Evolutionary conservation across 345 rosid genomes (phyloP), one percentile per base, ranked within the genome.

Genomic region (Toxicodendron radicans): DNA sequence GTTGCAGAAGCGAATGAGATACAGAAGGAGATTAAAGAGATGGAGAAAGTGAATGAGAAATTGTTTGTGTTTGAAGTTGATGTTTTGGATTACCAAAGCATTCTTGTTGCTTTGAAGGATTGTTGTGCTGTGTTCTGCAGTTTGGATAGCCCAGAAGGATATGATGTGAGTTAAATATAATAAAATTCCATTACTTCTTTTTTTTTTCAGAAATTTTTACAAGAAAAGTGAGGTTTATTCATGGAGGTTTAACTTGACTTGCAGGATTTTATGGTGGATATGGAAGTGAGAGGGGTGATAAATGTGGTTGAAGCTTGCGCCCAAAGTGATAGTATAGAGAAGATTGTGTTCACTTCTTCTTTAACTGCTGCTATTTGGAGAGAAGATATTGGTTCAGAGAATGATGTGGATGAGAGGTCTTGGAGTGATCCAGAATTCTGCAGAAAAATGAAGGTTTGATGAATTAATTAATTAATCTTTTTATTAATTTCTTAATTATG

Each of bases 221-320:
- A 4, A 3, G 43, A 38, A 38, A 38, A 38, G 43, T 38, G 9
- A 38, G 1, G 43, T 7, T 38, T 8, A 38, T 38, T 38, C 6
- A 38, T 38, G 43, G 43, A 38, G 43, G 8, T 38, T 38, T 7
- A 7, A 38, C 0, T 7, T 38, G 43, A 38, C 9, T 32, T 16
- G 59, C 69, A 93, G 90, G 97, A 91, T 48, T 64, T 75, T 10
- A 79, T 71, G 72, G 89, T 75, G 71, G 92, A 93, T 83, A 71
- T 85, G 85, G 98, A 93, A 72, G 94, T 87, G 13, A 87, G 95
- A 79, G 97, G 94, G 79, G 95, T 90, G 8, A 90, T 90, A 56
- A 91, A 93, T 81, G 89, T 87, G 52, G 88, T 91, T 52, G 98
- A 93, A 79, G 98, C 98, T 12, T 88, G 98, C 71, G 98, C 93